A percentile compares a stretch with the other conserved stretches of the same genome.
phyloP scores from a whole-genome alignment of 495 filamentous ascomycete genomes.

The Apiosordaria backusii region DNA sequence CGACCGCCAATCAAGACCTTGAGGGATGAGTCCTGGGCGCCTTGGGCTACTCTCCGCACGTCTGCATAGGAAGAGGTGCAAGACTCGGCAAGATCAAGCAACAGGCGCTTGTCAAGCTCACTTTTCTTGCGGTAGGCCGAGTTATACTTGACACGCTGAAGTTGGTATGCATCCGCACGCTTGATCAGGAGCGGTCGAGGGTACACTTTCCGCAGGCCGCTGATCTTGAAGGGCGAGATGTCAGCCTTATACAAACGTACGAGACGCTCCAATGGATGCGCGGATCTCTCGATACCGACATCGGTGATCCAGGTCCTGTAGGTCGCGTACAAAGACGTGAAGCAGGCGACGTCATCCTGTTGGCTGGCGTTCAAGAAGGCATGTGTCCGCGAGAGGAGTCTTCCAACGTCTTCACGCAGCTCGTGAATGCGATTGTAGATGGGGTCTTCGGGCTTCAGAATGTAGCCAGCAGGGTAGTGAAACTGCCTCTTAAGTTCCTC shows the following conservation, averaged over 20 bases:
- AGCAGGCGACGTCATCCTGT: conserved; percentile 93
- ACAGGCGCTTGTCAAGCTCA: conserved; percentile 73
- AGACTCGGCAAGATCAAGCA: conserved; percentile 86
- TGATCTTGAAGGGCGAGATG: conserved; percentile 88
- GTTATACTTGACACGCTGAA: conserved; percentile 90
- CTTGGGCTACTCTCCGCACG: conserved; percentile 88
- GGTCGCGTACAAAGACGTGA: conserved; percentile 84
- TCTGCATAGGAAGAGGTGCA: conserved; percentile 94
- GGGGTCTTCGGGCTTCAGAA: conserved; percentile 55
- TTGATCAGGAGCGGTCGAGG: conserved; percentile 84
- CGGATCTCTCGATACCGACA: conserved; percentile 91
- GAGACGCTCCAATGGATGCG: conserved; percentile 86
- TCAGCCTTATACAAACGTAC: conserved; percentile 78
- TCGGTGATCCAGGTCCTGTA: conserved; percentile 98
- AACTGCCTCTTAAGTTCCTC: conserved; percentile 78
- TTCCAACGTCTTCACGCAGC: conserved; percentile 74
- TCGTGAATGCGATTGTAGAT: conserved; percentile 75
- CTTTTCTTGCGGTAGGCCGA: conserved; percentile 80
- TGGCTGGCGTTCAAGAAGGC: conserved; percentile 77
- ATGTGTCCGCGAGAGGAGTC: conserved; percentile 77
- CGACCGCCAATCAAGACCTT: conserved; percentile 84
- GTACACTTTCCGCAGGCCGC: conserved; percentile 86
- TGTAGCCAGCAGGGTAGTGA: conserved; percentile 80
- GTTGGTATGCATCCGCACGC: conserved; percentile 88
- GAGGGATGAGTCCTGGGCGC: conserved; percentile 87